A percentile compares a stretch with the other conserved stretches of the same genome.
Conservation (phyloP, 208 protist genomes). For the Balamuthia mandrillaris region DNA sequence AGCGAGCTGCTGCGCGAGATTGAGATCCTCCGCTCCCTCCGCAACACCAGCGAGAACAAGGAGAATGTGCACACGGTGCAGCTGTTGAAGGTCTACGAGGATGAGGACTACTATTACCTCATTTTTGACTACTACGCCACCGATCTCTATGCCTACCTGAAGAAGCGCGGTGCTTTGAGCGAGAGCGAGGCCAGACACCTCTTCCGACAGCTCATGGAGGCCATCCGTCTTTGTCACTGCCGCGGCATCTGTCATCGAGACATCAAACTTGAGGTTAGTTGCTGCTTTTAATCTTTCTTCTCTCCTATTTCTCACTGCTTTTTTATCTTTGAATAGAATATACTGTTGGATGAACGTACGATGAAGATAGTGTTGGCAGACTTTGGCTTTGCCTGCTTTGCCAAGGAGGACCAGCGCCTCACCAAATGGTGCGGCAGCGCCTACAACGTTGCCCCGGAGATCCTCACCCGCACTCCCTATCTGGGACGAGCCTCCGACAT, state of each 20-base stretch:
- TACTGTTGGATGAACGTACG: slow-evolving; percentile 74
- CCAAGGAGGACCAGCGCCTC: slow-evolving; percentile 46
- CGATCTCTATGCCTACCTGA: background rate
- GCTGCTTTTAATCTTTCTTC: background rate
- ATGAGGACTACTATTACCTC: background rate
- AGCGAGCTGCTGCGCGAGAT: background rate
- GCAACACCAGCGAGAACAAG: no score
- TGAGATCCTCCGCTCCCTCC: background rate
- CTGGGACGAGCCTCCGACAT: slow-evolving; percentile 89
- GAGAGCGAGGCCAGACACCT: background rate
- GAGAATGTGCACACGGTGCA: background rate
- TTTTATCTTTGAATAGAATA: slow-evolving; percentile 57
- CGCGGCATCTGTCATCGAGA: background rate
- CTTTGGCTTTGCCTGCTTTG: slow-evolving; percentile 26
- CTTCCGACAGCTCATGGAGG: slow-evolving; percentile 9
- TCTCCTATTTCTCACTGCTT: background rate
- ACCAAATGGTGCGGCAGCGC: slow-evolving; percentile 85
- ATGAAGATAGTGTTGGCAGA: background rate
- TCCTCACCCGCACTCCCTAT: slow-evolving; percentile 74
- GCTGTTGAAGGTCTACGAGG: background rate
- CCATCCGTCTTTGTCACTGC: background rate
- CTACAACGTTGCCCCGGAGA: slow-evolving; percentile 90
- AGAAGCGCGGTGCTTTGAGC: background rate
- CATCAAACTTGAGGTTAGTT: slow-evolving; percentile 13
- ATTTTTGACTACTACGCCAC: background rate